Evolutionary conservation across 768 basidiomycete species (phyloP), one percentile per base, ranked within the genome.

Genomic region (Lactifluus volemus): DNA sequence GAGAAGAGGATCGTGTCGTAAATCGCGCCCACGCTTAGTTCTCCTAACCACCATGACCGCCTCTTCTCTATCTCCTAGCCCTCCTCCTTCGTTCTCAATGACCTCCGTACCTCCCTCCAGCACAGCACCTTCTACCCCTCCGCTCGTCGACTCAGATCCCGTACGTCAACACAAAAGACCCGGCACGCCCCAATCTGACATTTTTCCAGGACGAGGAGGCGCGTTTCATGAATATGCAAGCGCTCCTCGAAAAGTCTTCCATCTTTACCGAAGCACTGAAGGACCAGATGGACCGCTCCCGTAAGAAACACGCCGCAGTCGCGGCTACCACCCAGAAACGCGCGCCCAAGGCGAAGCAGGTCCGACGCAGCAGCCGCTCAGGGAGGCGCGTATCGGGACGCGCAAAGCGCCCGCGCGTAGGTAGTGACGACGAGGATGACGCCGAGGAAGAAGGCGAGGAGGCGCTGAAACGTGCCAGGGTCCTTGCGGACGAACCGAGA

Each of bases 231-330:
- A 77, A 81, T 10, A 82, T 91, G 19, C 77, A 83, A 56, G 83
- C 78, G 53, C 80, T 94, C 29, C 78, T 94, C 21, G 79, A 92
- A 56, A 87, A 87, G 67, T 91, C 89, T 0, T 80, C 82, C 1
- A 77, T 85, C n/a, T 93, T 87, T 67, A 85, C 90, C 1, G 78
- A 76, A 55, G 78, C 89, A 45, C 76, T 94, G 14, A 82, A 84
- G 50, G 77, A 82, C 25, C 81, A 86, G 59, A 92, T 93, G 88
- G 88, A 90, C 45, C 55, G 63, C 52, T 56, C 63, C 21, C 58
- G 54, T n/a, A 55, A 60, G 29, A 55, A 55, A 34, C 45, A 57
- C 48, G 61, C 51, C 50, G 57, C 57, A 6, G 64, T 59, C 44
- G 64, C 63, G 10, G 55, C 44, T 8, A 51, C 44, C 5, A 25